Evolutionary conservation across 179 eudicot genomes (phyloP), one percentile per base, ranked within the genome.

Genomic region (Actinidia chinensis): DNA sequence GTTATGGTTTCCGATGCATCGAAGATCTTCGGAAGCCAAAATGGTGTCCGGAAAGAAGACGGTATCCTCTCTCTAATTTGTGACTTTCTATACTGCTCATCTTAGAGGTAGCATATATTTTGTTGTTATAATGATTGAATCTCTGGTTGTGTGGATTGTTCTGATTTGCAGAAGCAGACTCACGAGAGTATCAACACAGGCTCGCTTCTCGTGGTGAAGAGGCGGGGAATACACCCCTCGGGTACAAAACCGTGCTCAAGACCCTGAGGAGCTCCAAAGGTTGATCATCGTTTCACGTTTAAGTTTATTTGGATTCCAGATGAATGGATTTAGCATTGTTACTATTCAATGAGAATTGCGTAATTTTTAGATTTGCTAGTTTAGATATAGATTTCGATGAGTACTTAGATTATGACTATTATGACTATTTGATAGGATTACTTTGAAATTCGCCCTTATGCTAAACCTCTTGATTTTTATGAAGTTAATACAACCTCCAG

Each of bases 191-290:
- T 91, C 80, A 92, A 91, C 91, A 92, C 79, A 88, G 94, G 78
- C 84, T 92, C 74, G 97, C 97, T 84, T n/a, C 92, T 92, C 60
- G 97, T 92, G 71, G 89, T 92, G 95, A 92, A 92, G 95, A 91
- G 97, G n/a, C 81, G 97, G 97, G 0, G 91, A 89, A 60, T 91
- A 51, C 84, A 91, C 97, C 56, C 86, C n/a, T 92, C 55, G 97
- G 97, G 15, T 92, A 92, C 89, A 91, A 91, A 84, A 92, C 95
- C 11, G 95, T 92, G 23, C 97, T 92, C 75, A 86, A 92, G 77
- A 88, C 95, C 6, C 87, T 91, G 50, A 84, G 97, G 56, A 86
- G 71, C 75, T 92, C 97, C 33, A 89, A 89, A 84, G 97, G 93
- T 91, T 12, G 23, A 12, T 76, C 13, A 17, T 44, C 10, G 40